These are phyloP conservation scores for Citrus trifoliata DNA, from an alignment of 345 rosid genomes.

Conservation along the genomic window DNA sequence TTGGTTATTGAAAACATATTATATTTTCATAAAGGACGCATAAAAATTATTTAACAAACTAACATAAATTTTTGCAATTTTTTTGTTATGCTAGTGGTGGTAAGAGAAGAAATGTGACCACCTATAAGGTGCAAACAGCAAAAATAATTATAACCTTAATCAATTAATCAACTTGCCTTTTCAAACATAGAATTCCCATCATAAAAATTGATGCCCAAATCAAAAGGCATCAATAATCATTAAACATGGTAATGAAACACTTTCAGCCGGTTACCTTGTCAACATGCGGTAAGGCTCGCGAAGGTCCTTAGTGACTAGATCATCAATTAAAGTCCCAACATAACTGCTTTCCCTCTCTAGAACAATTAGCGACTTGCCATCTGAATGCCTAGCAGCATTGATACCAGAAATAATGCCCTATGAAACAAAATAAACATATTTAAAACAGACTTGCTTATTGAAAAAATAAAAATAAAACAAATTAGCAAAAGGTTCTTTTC, in stretches of 20 bases:
- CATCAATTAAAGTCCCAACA: conserved; percentile 89
- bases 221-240: not conserved
- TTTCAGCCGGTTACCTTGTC: conserved; percentile 54
- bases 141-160: not conserved
- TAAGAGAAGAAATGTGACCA: not conserved
- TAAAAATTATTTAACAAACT: too few species aligned
- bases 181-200: not conserved
- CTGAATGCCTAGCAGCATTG: conserved; percentile 89
- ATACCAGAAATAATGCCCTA: conserved; percentile 95
- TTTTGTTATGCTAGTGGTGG: not conserved
- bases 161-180: not conserved
- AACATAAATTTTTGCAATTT: not conserved
- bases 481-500: not conserved
- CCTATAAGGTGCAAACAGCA: not conserved
- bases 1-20: not conserved
- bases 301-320: conserved; percentile 92
- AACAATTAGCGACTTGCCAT: conserved; percentile 73
- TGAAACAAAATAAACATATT: not conserved
- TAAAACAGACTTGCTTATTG: not conserved
- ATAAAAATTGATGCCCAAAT: not conserved
- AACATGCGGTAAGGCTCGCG: conserved; percentile 98
- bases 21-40: not conserved
- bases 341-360: conserved; percentile 98
- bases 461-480: not conserved
- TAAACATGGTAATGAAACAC: not conserved